Evolutionary conservation across 768 basidiomycete species (phyloP).

Genomic region (Cystobasidiopsis lactophilus): DNA sequence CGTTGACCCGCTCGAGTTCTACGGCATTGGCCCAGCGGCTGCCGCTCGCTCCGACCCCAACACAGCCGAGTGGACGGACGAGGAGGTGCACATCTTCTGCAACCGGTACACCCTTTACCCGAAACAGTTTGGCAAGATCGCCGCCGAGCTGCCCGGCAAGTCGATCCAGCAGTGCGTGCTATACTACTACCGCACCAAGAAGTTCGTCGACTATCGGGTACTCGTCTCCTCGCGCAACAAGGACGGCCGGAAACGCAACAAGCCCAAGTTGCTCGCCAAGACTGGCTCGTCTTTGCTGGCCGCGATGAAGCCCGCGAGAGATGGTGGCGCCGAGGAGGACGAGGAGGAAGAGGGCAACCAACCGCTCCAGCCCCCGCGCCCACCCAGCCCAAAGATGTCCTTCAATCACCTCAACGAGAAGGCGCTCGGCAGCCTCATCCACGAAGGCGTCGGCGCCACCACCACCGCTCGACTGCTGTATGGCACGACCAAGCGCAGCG

Average conservation of each 20-base stretch:
- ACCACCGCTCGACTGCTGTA: not conserved
- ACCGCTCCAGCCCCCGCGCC: constrained; percentile 5
- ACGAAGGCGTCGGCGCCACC: not conserved
- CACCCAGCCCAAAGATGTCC: not conserved
- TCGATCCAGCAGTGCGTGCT: constrained; percentile 69
- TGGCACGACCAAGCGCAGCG: too few relatives aligned
- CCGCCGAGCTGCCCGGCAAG: constrained; percentile 58
- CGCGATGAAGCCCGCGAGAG: constrained; percentile 34
- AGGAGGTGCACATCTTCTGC: constrained; percentile 55
- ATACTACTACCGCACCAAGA: constrained; percentile 90
- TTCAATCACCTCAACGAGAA: too few relatives aligned
- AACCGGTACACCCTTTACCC: constrained; percentile 64
- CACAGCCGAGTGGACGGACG: constrained; percentile 43
- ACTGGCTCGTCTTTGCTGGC: constrained; percentile 60
- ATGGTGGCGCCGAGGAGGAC: constrained; percentile 8
- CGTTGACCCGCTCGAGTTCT: constrained; percentile 53
- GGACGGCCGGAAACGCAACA: constrained; percentile 43
- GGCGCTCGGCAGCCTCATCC: not conserved
- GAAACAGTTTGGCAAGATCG: constrained; percentile 89
- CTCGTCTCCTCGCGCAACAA: constrained; percentile 45
- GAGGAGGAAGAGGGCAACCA: constrained; percentile 14
- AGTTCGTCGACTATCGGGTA: constrained; percentile 65
- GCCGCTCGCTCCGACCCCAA: constrained; percentile 42
- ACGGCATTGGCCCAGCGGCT: constrained; percentile 27
- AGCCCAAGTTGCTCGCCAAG: constrained; percentile 32